A percentile compares a stretch with the other conserved stretches of the same genome.
Evolutionary conservation across 768 basidiomycete genomes (phyloP).

Genomic region (Tylopilus cervinicoccineus): DNA sequence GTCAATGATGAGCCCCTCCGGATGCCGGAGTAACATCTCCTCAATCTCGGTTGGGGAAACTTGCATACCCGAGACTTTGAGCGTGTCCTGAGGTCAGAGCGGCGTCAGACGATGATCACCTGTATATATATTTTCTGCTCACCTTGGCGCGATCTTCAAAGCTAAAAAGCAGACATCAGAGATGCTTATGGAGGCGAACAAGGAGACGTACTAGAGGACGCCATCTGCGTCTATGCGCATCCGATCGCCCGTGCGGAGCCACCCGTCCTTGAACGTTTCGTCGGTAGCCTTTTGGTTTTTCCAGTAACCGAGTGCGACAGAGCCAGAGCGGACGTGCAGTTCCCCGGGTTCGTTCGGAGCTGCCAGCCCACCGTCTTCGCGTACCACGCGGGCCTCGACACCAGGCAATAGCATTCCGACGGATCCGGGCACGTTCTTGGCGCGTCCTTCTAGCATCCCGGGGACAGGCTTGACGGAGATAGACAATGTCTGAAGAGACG

Average conservation of each 20-base stretch:
- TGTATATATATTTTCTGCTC: not conserved
- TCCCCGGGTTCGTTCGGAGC: constrained; percentile 60
- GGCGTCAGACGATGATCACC: not conserved
- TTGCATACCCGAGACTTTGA: constrained; percentile 77
- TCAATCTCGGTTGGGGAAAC: constrained; percentile 83
- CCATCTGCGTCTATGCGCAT: constrained; percentile 59
- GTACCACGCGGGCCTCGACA: constrained; percentile 57
- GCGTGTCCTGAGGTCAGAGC: constrained; percentile 51
- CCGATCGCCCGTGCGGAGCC: constrained; percentile 73
- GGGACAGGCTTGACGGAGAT: constrained; percentile 41
- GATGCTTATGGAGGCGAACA: not conserved
- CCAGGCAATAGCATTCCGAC: constrained; percentile 61
- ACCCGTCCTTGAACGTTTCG: constrained; percentile 65
- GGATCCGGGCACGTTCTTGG: constrained; percentile 38
- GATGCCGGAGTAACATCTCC: constrained; percentile 56
- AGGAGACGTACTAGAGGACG: constrained; percentile 57
- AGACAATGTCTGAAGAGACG: constrained; percentile 47
- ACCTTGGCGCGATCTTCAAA: constrained; percentile 80
- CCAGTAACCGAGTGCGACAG: constrained; percentile 67
- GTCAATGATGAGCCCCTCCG: constrained; percentile 58
- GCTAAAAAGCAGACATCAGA: constrained; percentile 39
- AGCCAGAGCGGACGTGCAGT: constrained; percentile 52
- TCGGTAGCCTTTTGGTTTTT: constrained; percentile 62
- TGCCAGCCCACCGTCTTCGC: constrained; percentile 55
- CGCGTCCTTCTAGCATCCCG: constrained; percentile 43